Evolutionary conservation across 345 rosid species (phyloP).

Genomic region (Carallia brachiata): DNA sequence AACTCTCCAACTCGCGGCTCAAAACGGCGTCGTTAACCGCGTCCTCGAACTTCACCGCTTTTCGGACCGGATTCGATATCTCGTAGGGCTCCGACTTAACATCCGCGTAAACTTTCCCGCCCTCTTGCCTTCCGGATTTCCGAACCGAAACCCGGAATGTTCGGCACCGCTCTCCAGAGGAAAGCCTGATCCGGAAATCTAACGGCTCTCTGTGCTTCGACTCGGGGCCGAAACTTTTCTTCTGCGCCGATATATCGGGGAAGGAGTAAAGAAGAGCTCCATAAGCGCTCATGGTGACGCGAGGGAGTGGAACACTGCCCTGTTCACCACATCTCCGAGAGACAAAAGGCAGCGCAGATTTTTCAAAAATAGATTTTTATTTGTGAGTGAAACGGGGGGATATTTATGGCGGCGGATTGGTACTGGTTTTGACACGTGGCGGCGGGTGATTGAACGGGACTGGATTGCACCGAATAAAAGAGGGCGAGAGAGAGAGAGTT

Average conservation of each 20-base stretch:
- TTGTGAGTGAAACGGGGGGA: constrained; percentile 20
- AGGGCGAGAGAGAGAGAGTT: not conserved
- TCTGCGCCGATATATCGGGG: constrained; percentile 25
- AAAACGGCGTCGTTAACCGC: constrained; percentile 28
- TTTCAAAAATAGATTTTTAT: constrained; percentile 1
- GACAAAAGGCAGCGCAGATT: not conserved
- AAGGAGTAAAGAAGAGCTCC: constrained; percentile 55
- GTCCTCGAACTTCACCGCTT: constrained; percentile 36
- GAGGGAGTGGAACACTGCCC: not conserved
- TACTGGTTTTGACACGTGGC: constrained; percentile 52
- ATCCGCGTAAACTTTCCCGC: constrained; percentile 34
- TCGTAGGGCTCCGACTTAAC: constrained; percentile 40
- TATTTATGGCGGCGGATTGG: constrained; percentile 43
- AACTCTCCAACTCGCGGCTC: constrained; percentile 21
- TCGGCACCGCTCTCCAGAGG: constrained; percentile 22
- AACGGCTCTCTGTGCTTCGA: constrained; percentile 13
- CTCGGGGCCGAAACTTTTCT: constrained; percentile 15
- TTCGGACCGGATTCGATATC: constrained; percentile 24
- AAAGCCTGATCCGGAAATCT: constrained; percentile 25
- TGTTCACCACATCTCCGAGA: constrained; percentile 28
- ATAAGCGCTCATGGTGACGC: constrained; percentile 54
- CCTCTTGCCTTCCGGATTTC: constrained; percentile 28
- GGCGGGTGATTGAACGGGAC: not conserved
- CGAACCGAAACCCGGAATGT: constrained; percentile 48
- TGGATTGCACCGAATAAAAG: not conserved